A percentile compares a stretch with the other conserved stretches of the same genome.
These are phyloP conservation scores for Sporopachydermia lactativora DNA, from an alignment of 805 yeast species.

Conservation along the genomic window DNA sequence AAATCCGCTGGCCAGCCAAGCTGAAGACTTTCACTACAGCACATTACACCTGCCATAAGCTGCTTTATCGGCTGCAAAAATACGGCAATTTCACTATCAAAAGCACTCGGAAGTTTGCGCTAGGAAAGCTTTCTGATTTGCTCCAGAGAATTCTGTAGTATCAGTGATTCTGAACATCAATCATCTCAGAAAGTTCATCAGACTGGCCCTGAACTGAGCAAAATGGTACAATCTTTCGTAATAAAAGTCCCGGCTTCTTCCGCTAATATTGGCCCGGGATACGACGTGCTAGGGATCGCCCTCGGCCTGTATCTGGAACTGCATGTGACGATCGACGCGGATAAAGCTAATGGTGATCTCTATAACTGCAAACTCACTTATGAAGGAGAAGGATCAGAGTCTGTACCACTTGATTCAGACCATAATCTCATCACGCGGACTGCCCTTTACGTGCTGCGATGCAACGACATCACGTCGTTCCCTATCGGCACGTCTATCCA, in stretches of 20 bases:
- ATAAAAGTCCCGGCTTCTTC: slow-evolving; percentile 90
- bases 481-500: slow-evolving; percentile 74
- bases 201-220: no score
- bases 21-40: no score
- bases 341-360: slow-evolving; percentile 33
- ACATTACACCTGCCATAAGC: no score
- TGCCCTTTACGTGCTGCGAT: slow-evolving; percentile 80
- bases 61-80: no score
- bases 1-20: no score
- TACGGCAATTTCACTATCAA: no score
- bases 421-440: slow-evolving; percentile 83
- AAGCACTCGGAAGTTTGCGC: no score
- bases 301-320: slow-evolving; percentile 61
- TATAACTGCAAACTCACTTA: slow-evolving; percentile 58
- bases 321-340: slow-evolving; percentile 48
- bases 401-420: slow-evolving; percentile 67
- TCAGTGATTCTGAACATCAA: no score
- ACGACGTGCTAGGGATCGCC: slow-evolving; percentile 92
- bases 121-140: no score
- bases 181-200: no score
- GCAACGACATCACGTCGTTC: slow-evolving; percentile 61
- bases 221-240: slow-evolving; percentile 36
- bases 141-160: no score
- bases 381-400: slow-evolving; percentile 64
- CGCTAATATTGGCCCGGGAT: slow-evolving; percentile 98